These are phyloP conservation scores for Amyloporia xantha DNA, from an alignment of 768 basidiomycete genomes.

Conservation along the genomic window DNA sequence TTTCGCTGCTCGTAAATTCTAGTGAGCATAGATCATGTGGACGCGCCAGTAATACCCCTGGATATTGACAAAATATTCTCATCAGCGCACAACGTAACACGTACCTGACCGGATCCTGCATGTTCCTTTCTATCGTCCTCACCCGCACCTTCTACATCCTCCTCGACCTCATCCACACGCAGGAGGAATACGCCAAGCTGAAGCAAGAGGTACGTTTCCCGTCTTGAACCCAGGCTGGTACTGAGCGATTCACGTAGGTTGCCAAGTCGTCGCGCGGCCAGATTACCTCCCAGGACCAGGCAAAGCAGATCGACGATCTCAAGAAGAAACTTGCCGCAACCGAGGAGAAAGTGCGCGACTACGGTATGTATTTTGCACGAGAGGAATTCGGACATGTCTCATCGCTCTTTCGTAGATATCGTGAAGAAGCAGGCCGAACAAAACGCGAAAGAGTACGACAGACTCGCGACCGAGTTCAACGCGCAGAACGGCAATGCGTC, in stretches of 20 bases:
- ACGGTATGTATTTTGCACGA: no score
- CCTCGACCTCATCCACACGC: slow-evolving; percentile 83
- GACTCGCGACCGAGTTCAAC: slow-evolving; percentile 75
- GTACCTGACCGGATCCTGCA: slow-evolving; percentile 88
- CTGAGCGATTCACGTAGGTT: slow-evolving; percentile 27
- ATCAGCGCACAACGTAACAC: slow-evolving; percentile 85
- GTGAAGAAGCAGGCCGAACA: slow-evolving; percentile 78
- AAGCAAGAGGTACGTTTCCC: slow-evolving; percentile 43
- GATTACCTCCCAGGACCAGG: slow-evolving; percentile 31
- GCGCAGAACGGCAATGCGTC: slow-evolving; percentile 52
- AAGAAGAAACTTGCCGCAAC: slow-evolving; percentile 57
- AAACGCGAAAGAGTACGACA: slow-evolving; percentile 75
- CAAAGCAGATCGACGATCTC: slow-evolving; percentile 57
- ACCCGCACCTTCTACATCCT: slow-evolving; percentile 90
- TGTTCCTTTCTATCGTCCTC: slow-evolving; percentile 94
- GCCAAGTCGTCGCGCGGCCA: slow-evolving; percentile 27
- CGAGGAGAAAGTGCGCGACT: slow-evolving; percentile 56
- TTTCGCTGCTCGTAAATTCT: slow-evolving; percentile 89
- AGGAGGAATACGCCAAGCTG: slow-evolving; percentile 81
- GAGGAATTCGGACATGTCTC: no score
- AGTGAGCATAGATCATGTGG: slow-evolving; percentile 37
- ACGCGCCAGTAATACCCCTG: not conserved
- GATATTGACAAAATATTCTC: not conserved
- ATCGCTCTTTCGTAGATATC: slow-evolving; percentile 50
- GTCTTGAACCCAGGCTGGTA: no score